These are phyloP conservation scores for Alternaria longipes DNA, from an alignment of 2,329 filamentous ascomycete species.

Conservation along the genomic window DNA sequence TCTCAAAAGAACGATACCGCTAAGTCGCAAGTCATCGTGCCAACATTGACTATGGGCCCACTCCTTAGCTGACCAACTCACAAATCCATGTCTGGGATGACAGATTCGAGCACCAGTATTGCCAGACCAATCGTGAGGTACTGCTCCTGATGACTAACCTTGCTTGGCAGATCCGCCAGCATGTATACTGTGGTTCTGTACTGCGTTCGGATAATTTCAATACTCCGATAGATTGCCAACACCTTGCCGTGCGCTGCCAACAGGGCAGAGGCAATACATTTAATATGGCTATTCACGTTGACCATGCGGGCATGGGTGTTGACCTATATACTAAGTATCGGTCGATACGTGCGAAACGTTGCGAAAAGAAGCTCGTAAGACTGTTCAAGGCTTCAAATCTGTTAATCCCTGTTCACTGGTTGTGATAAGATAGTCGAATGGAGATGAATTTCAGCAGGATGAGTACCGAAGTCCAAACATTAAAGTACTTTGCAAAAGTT, in stretches of 20 bases:
- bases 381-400: background rate
- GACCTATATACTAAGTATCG: background rate
- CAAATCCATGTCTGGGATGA: background rate
- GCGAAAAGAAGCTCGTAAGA: background rate
- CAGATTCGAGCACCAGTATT: background rate
- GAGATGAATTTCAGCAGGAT: background rate
- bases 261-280: conserved; percentile 10
- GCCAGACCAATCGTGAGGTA: conserved; percentile 1
- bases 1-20: background rate
- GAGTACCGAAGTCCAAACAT: too few relatives aligned
- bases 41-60: background rate
- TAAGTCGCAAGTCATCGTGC: background rate
- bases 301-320: conserved; percentile 2
- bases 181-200: conserved; percentile 10
- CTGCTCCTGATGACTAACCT: background rate
- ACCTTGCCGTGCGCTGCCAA: too few relatives aligned
- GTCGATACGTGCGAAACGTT: background rate
- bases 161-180: conserved; percentile 15
- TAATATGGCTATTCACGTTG: conserved; percentile 6
- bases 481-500: too few relatives aligned
- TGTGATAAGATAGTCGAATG: background rate
- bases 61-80: background rate
- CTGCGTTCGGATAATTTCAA: conserved; percentile 21
- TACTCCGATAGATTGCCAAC: conserved; percentile 23
- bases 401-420: background rate